Conservation (phyloP, 192 early-diverging fungal genomes). For the Podila minutissima region DNA sequence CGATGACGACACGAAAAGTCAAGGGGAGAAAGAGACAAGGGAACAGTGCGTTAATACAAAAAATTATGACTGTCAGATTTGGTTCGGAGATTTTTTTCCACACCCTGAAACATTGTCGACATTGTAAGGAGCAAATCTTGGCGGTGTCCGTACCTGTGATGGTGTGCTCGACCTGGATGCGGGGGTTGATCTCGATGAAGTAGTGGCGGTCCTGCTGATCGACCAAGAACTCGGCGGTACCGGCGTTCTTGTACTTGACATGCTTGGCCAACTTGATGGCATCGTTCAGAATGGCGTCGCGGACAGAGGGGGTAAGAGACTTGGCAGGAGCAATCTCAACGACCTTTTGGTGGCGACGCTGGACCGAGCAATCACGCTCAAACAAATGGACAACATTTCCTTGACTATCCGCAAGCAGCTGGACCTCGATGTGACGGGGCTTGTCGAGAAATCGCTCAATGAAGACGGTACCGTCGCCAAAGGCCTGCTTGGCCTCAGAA, state of each 20-base stretch:
- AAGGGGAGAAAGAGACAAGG: no score
- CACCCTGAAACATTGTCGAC: neutral
- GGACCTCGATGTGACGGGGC: conserved; percentile 97
- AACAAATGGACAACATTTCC: conserved; percentile 93
- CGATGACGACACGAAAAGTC: neutral
- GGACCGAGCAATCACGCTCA: conserved; percentile 98
- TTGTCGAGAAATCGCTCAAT: conserved; percentile 93
- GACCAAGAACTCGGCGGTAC: conserved; percentile 97
- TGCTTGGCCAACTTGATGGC: conserved; percentile 91
- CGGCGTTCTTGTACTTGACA: conserved; percentile 94
- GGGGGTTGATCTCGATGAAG: conserved; percentile 98
- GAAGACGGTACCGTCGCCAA: conserved; percentile 97
- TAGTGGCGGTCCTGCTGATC: conserved; percentile 89
- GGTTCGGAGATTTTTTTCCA: neutral
- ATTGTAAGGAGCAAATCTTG: neutral
- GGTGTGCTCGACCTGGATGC: conserved; percentile 98
- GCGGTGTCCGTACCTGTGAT: conserved; percentile 75
- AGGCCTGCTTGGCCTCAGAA: conserved; percentile 90
- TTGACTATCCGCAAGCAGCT: conserved; percentile 85
- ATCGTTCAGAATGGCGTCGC: conserved; percentile 85
- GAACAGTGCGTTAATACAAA: no score
- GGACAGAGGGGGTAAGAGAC: conserved; percentile 68
- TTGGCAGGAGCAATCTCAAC: conserved; percentile 92
- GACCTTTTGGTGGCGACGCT: conserved; percentile 98
- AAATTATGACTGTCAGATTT: no score